These are phyloP conservation scores for Asparagopsis taxiformis DNA, from an alignment of 31 red algal species.

Conservation along the genomic window DNA sequence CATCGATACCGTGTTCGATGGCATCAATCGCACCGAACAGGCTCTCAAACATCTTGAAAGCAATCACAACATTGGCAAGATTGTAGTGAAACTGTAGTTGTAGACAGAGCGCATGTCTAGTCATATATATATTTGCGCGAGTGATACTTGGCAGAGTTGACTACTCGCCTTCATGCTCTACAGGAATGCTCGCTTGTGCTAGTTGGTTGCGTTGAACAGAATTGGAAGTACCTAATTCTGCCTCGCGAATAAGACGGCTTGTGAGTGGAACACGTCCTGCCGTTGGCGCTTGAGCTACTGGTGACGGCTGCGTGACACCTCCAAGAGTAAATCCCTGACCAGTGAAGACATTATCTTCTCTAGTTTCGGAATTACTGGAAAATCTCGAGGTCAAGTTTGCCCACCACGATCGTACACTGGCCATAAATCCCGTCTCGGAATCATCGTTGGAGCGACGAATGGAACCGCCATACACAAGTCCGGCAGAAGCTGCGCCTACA, in stretches of 20 bases:
- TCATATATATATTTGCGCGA: background rate
- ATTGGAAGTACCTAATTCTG: background rate
- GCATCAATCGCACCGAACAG: constrained; percentile 20
- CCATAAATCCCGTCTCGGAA: background rate
- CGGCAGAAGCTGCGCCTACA: background rate
- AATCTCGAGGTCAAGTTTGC: background rate
- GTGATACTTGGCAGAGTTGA: background rate
- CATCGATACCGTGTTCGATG: constrained; percentile 34
- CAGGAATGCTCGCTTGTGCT: no score
- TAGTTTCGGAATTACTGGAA: background rate
- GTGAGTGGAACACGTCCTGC: constrained; percentile 34
- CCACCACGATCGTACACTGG: constrained; percentile 2
- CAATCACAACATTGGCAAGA: constrained; percentile 49
- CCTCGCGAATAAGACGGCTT: constrained; percentile 31
- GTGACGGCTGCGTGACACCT: background rate
- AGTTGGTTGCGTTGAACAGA: no score
- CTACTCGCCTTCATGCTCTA: no score
- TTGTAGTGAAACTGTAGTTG: constrained; percentile 11
- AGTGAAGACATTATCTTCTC: constrained; percentile 13
- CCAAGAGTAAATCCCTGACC: constrained; percentile 23
- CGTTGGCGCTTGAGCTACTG: background rate
- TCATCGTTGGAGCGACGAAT: constrained; percentile 1
- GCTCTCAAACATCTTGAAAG: constrained; percentile 33
- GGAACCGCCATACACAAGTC: background rate
- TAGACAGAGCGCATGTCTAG: constrained; percentile 3